Evolutionary conservation across 495 filamentous ascomycete species (phyloP).

Genomic region (Penicillium pancosmium): DNA sequence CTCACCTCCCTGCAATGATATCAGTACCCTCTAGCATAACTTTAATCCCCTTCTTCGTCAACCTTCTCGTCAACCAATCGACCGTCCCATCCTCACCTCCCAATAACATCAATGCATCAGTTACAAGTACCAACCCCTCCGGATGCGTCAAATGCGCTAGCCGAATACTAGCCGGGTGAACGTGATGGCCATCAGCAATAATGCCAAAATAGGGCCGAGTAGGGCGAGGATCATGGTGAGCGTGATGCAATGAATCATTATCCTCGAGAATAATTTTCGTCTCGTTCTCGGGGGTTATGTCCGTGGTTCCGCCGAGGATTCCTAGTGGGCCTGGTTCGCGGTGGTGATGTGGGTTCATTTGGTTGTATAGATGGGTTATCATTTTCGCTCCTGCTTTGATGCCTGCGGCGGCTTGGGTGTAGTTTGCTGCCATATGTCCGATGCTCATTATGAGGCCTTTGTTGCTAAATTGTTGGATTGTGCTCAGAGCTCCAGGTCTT

Average conservation of each 20-base stretch:
- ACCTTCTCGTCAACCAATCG: constrained; percentile 64
- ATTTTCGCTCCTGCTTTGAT: constrained; percentile 63
- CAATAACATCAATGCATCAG: constrained; percentile 50
- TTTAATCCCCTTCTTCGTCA: constrained; percentile 59
- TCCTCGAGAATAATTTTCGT: background rate
- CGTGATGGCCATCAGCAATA: constrained; percentile 54
- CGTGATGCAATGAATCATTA: background rate
- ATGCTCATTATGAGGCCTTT: constrained; percentile 58
- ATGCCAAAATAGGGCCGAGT: constrained; percentile 49
- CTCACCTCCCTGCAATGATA: constrained; percentile 61
- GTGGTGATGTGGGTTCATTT: constrained; percentile 74
- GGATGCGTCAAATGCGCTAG: constrained; percentile 47
- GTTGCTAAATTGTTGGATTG: constrained; percentile 54
- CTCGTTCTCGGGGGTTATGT: constrained; percentile 4
- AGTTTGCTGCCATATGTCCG: constrained; percentile 69
- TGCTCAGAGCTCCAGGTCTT: constrained; percentile 48
- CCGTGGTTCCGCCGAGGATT: constrained; percentile 2
- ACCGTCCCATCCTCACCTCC: constrained; percentile 68
- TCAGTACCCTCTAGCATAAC: constrained; percentile 60
- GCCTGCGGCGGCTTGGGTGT: constrained; percentile 59
- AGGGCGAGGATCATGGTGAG: background rate
- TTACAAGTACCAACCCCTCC: constrained; percentile 48
- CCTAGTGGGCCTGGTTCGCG: constrained; percentile 63
- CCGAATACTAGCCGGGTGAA: constrained; percentile 48
- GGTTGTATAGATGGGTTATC: constrained; percentile 80